Evolutionary conservation across 345 rosid species (phyloP).

Genomic region (Erucastrum elatum): DNA sequence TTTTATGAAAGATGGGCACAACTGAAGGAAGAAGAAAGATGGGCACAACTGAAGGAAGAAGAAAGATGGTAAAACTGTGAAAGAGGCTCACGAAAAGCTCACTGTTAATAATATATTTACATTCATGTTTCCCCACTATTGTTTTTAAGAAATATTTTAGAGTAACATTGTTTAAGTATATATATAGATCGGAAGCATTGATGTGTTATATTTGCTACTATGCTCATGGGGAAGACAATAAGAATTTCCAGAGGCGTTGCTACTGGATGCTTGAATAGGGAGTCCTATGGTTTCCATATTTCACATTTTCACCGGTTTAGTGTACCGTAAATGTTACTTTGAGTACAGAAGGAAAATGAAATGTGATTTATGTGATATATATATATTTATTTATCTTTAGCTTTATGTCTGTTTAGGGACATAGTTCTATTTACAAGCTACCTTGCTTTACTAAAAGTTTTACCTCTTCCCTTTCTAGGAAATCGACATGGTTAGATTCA

Average conservation of each 20-base stretch:
- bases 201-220: constrained; percentile 91
- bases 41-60: constrained; percentile 95
- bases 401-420: constrained; percentile 14
- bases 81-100: constrained; percentile 96
- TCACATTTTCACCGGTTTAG: background rate
- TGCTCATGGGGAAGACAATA: constrained; percentile 82
- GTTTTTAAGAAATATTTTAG: background rate
- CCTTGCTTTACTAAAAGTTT: constrained; percentile 10
- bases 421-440: background rate
- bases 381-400: constrained; percentile 26
- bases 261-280: constrained; percentile 97
- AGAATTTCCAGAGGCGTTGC: constrained; percentile 76
- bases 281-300: constrained; percentile 31
- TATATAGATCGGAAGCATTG: constrained; percentile 76
- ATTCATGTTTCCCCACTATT: background rate
- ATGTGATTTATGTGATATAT: background rate
- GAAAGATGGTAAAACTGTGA: constrained; percentile 87
- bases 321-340: background rate
- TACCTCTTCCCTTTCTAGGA: constrained; percentile 38
- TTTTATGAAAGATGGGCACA: constrained; percentile 87
- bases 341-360: background rate
- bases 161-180: constrained; percentile 11
- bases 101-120: constrained; percentile 62
- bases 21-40: constrained; percentile 94
- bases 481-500: constrained; percentile 39